phyloP scores from a whole-genome alignment of 129 eudicot species.

The Artemisia tridentata region DNA sequence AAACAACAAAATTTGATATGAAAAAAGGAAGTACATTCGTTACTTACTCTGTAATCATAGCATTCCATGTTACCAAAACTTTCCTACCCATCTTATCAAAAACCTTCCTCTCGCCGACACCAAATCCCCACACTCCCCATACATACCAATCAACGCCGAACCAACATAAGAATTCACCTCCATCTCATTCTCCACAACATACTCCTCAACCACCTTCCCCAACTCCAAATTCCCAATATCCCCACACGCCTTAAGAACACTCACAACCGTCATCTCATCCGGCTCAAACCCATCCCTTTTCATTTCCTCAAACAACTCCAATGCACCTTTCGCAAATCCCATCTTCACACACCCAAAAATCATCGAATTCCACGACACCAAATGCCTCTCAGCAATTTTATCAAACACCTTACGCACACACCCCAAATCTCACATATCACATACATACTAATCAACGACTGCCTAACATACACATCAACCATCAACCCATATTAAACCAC shows the following conservation, averaged over 20 bases:
- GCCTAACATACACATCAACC: conserved; percentile 53
- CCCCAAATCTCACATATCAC: conserved; percentile 40
- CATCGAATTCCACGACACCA: no score
- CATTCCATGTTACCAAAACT: conserved; percentile 66
- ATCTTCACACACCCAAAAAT: conserved; percentile 48
- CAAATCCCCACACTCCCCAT: conserved; percentile 74
- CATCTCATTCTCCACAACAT: conserved; percentile 45
- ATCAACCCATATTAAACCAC: conserved; percentile 54
- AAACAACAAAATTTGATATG: no score
- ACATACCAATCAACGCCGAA: conserved; percentile 71
- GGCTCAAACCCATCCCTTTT: conserved; percentile 55
- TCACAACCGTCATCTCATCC: conserved; percentile 59
- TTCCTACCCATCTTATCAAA: conserved; percentile 46
- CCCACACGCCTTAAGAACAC: conserved; percentile 71
- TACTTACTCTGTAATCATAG: conserved; percentile 68
- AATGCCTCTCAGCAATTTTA: no score
- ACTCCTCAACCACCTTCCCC: conserved; percentile 52
- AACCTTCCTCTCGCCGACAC: conserved; percentile 53
- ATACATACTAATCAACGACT: conserved; percentile 73
- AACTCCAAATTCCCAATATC: conserved; percentile 55
- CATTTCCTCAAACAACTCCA: conserved; percentile 57
- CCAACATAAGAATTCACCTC: conserved; percentile 47
- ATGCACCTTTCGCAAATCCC: conserved; percentile 54
- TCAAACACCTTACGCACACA: no score
- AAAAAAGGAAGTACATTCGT: no score